These are phyloP conservation scores for Jamesozyma rosinii DNA, from an alignment of 805 yeast species.

Conservation along the genomic window DNA sequence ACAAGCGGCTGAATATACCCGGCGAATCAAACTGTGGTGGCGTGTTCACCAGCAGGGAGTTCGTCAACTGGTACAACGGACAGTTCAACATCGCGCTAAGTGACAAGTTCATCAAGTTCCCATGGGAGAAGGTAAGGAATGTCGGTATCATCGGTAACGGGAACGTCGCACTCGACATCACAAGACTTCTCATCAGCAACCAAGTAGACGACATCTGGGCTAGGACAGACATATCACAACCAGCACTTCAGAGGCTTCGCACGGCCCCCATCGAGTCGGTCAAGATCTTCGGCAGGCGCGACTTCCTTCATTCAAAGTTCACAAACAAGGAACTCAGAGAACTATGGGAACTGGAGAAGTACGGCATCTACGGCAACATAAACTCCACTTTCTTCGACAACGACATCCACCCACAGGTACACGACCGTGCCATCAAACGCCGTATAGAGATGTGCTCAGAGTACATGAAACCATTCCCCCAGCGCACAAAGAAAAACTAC, in stretches of 20 bases:
- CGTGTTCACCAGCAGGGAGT: conserved; percentile 69
- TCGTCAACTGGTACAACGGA: conserved; percentile 96
- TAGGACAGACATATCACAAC: conserved; percentile 60
- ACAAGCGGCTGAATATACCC: conserved; percentile 41
- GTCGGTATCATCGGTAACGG: conserved; percentile 93
- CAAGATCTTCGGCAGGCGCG: conserved; percentile 76
- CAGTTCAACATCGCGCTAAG: conserved; percentile 45
- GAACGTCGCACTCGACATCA: conserved; percentile 88
- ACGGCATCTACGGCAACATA: conserved; percentile 43
- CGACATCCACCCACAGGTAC: conserved; percentile 6
- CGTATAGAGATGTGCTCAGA: conserved; percentile 54
- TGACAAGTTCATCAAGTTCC: conserved; percentile 40
- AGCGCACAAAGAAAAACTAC: conserved; percentile 25
- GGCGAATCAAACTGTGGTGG: conserved; percentile 52
- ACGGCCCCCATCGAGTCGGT: conserved; percentile 52
- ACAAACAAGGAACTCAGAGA: conserved; percentile 90
- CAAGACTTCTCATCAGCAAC: conserved; percentile 59
- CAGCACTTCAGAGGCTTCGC: conserved; percentile 48
- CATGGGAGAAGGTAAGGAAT: conserved; percentile 48
- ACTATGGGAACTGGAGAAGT: conserved; percentile 49
- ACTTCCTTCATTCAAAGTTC: conserved; percentile 76
- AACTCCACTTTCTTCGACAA: conserved; percentile 29
- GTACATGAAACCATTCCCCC: conserved; percentile 33
- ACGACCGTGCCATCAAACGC: conserved; percentile 54
- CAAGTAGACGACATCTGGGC: conserved; percentile 45